These are phyloP conservation scores for Bolboschoenus planiculmis DNA, from an alignment of 176 grass and related monocot genomes.

Conservation along the genomic window DNA sequence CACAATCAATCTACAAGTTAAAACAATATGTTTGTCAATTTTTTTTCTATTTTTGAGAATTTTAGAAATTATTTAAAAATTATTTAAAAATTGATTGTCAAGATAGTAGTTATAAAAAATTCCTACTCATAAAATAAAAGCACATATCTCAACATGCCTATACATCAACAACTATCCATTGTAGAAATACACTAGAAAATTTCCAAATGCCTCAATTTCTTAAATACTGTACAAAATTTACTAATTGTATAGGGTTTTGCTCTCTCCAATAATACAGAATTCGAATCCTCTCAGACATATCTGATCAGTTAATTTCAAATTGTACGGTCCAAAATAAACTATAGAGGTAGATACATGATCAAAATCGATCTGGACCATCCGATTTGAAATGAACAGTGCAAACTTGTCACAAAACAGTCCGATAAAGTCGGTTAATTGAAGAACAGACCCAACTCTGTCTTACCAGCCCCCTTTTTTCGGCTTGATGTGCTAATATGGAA, in stretches of 20 bases:
- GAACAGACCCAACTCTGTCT: not conserved
- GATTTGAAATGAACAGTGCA: not conserved
- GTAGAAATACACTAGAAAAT: not conserved
- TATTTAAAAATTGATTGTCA: no score
- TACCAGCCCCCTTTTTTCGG: not conserved
- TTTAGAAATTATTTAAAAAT: no score
- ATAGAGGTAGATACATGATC: no score
- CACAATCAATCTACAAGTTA: no score
- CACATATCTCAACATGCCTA: not conserved
- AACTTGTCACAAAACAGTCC: not conserved
- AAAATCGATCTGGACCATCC: not conserved
- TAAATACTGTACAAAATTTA: not conserved
- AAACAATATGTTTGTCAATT: no score
- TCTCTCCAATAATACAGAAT: not conserved
- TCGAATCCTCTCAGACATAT: not conserved
- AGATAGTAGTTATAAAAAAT: no score
- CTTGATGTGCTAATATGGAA: not conserved
- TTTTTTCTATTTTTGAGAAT: no score
- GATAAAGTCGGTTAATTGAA: not conserved
- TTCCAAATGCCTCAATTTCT: no score
- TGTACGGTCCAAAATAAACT: not conserved
- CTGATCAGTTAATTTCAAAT: not conserved
- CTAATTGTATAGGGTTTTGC: not conserved
- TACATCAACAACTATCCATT: not conserved
- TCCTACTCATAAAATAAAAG: not conserved